Evolutionary conservation across 306 rosid species (phyloP), one percentile per base, ranked within the genome.

Genomic region (Delonix regia): DNA sequence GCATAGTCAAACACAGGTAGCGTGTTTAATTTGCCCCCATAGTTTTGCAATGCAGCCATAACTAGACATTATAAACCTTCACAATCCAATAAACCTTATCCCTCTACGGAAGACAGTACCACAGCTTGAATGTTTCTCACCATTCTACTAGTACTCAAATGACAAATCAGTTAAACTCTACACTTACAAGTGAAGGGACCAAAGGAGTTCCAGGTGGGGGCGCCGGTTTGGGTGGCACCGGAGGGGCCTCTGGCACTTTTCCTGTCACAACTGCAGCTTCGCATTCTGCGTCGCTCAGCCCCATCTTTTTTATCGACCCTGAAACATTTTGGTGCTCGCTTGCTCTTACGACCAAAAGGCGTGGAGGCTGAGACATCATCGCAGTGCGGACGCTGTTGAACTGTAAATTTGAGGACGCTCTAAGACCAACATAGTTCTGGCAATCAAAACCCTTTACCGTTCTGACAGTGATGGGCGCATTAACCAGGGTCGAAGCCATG

Each of bases 201-300:
- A 92, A 94, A 0, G 99, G 99, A 2, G 99, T 95, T 73, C 99
- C 99, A 8, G 83, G 84, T 0, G 99, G 97, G 24, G 90, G 69
- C 7, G 86, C 92, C 0, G 97, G 89, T 69, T 69, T 95, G 4
- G 89, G 94, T n/a, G 97, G 97, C 52, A 86, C 89, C 0, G 98
- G 94, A 52, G 98, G 99, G 2, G 98, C 92, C n/a, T 80, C 86
- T 0, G 97, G 99, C 0, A 84, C 80, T 6, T 86, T 90, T 22
- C 99, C 99, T 1, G 94, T 87, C 27, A 87, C 96, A 4, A 92
- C 89, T 18, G 94, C 91, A n/a, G 99, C 99, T 68, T 95, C 98
- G 25, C 93, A 92, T 16, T 95, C 92, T 0, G 91, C 89, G 38
- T 95, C 96, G 68, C 85, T 86, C 69, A 83, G 39, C 19, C 89